Evolutionary conservation across 2,329 filamentous ascomycete species (phyloP), one percentile per base, ranked within the genome.

Genomic region (Talaromyces funiculosus): DNA sequence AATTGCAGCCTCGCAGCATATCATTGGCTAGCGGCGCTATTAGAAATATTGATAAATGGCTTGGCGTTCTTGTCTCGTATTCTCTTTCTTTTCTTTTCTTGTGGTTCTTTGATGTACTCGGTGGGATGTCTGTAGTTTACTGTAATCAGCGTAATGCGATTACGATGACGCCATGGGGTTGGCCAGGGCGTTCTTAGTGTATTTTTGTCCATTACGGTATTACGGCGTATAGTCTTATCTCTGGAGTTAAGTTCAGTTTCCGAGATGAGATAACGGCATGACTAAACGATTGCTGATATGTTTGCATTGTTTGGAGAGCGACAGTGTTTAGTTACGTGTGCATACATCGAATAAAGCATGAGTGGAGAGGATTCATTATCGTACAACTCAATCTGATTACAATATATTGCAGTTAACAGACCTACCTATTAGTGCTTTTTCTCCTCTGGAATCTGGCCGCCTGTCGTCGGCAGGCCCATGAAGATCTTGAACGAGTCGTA

Each of bases 401-500:
- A 42, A 4, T 5, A n/a, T 4, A 20, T 1, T 16, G 2, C 14
- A 24, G 5, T 45, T 40, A 5, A 45, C n/a, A 5, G 22, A 47
- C 43, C 16, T 47, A 61, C 47, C 64, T 63, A 65, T 61, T 70
- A 68, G 67, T 75, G 78, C 73, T 85, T 10, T 53, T 57, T 37
- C 58, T 63, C 40, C 40, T 80, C 74, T 1, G 84, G 75, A 9
- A 81, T 79, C 26, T 81, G 77, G 8, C 80, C 77, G 45, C 90
- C 90, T 0, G 90, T 95, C 3, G 90, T 94, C 2, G 90, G 90
- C 57, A 95, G 77, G 43, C 90, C 90, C 86, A 94, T 91, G 72
- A 90, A 90, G 70, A 94, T 90, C 84, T 94, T 93, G 83, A 92
- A 92, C 67, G 89, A 91, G 70, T 93, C 89, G 63, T 75, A 79